Conservation (phyloP, 2,329 filamentous ascomycete species). For the Sporothrix inflata region DNA sequence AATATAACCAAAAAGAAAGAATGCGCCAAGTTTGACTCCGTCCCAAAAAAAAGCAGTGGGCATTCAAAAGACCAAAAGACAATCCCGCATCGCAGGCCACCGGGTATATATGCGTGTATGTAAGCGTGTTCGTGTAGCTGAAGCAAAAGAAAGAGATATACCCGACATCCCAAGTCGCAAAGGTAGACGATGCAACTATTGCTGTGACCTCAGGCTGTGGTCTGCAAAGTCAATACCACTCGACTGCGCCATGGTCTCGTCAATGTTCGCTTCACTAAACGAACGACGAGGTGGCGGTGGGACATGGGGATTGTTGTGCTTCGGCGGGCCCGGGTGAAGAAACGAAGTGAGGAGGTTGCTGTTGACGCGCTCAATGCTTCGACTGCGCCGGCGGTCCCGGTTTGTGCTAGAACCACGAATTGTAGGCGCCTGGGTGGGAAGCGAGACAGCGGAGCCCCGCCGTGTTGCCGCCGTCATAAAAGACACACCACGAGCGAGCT, state of each 20-base stretch:
- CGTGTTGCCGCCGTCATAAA: constrained; percentile 39
- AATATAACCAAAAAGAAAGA: background rate
- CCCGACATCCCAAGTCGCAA: background rate
- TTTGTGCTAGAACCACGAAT: constrained; percentile 40
- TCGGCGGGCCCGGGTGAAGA: constrained; percentile 53
- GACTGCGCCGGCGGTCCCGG: constrained; percentile 43
- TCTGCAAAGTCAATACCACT: constrained; percentile 28
- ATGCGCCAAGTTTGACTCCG: constrained; percentile 22
- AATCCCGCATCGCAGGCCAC: background rate
- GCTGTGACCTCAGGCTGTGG: background rate
- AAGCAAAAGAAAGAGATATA: background rate
- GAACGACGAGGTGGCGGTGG: constrained; percentile 20
- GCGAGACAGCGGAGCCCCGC: constrained; percentile 44
- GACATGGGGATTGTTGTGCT: constrained; percentile 1
- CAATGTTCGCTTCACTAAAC: constrained; percentile 26
- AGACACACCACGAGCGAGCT: constrained; percentile 30
- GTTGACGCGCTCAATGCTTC: constrained; percentile 46
- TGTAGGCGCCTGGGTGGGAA: constrained; percentile 36
- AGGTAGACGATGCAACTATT: background rate
- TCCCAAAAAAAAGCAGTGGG: constrained; percentile 14
- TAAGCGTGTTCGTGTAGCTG: background rate
- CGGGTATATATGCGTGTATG: constrained; percentile 16
- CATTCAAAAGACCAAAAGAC: background rate
- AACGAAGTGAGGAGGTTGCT: constrained; percentile 52
- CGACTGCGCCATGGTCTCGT: constrained; percentile 26